Conservation (phyloP, 2,329 filamentous ascomycete species). For the Talaromyces albobiverticillius region DNA sequence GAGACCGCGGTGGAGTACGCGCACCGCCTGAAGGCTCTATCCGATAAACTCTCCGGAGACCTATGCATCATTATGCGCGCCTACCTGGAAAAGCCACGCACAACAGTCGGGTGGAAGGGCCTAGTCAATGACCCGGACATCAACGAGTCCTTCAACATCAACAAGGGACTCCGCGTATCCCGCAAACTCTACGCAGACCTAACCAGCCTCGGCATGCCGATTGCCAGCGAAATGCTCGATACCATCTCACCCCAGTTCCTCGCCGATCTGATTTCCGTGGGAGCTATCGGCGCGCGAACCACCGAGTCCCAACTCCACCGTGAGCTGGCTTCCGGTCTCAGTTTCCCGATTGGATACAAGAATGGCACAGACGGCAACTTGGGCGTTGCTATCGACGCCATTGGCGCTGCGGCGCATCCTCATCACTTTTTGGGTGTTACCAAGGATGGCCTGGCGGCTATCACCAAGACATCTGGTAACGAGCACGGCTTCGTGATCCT, state of each 20-base stretch:
- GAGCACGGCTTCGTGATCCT: constrained; percentile 97
- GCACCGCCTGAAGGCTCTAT: constrained; percentile 69
- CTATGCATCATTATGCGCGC: constrained; percentile 95
- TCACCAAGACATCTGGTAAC: constrained; percentile 89
- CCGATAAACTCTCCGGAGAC: constrained; percentile 76
- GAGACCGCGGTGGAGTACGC: constrained; percentile 85
- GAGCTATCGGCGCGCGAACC: constrained; percentile 91
- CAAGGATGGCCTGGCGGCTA: constrained; percentile 93
- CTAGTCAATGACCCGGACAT: constrained; percentile 99
- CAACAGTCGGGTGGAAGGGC: constrained; percentile 98
- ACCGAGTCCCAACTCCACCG: constrained; percentile 96
- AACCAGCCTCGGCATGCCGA: constrained; percentile 82
- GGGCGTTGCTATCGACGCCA: constrained; percentile 90
- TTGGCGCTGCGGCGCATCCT: constrained; percentile 63
- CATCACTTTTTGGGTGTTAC: constrained; percentile 99
- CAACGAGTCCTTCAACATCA: constrained; percentile 96
- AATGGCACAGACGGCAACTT: constrained; percentile 95
- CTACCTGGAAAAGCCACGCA: constrained; percentile 98
- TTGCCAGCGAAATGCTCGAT: constrained; percentile 97
- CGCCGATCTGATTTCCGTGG: constrained; percentile 90
- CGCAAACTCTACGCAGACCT: constrained; percentile 91
- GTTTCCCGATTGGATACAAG: constrained; percentile 99
- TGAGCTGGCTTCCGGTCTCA: constrained; percentile 89
- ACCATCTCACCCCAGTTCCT: constrained; percentile 98
- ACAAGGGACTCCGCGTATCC: constrained; percentile 93